Conservation (phyloP, 2,329 filamentous ascomycete species). For the Pseudopithomyces maydicus region DNA sequence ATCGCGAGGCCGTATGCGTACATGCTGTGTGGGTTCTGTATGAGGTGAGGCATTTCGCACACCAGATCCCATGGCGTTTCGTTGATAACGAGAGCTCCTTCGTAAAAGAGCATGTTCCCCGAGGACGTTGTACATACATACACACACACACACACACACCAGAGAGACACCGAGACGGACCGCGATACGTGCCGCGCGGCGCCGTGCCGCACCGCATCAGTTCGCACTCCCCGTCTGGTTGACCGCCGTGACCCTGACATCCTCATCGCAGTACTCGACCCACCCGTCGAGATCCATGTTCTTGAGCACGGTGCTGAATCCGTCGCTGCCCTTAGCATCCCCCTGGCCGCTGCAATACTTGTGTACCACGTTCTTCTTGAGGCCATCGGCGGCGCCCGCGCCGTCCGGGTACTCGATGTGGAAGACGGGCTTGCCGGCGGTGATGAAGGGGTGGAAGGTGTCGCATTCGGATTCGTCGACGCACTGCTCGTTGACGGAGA, state of each 20-base stretch:
- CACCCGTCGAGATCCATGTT: slow-evolving; percentile 67
- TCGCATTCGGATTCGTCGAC: slow-evolving; percentile 64
- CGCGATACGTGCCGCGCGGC: too few relatives aligned
- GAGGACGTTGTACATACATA: too few relatives aligned
- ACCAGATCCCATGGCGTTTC: too few relatives aligned
- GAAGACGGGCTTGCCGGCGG: slow-evolving; percentile 70
- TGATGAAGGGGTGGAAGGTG: slow-evolving; percentile 62
- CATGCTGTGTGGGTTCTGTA: too few relatives aligned
- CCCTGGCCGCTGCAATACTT: slow-evolving; percentile 50
- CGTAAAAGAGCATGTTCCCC: too few relatives aligned
- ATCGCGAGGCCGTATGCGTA: too few relatives aligned
- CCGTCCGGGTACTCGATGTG: slow-evolving; percentile 72
- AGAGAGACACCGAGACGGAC: too few relatives aligned
- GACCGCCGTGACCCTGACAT: slow-evolving; percentile 27
- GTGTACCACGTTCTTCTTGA: slow-evolving; percentile 34
- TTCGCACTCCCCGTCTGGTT: slow-evolving; percentile 18
- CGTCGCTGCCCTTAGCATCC: slow-evolving; percentile 48
- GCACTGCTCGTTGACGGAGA: slow-evolving; percentile 74
- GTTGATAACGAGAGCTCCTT: too few relatives aligned
- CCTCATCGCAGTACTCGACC: slow-evolving; percentile 60
- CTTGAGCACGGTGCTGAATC: slow-evolving; percentile 70
- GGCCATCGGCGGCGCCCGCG: slow-evolving; percentile 40
- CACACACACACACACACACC: too few relatives aligned
- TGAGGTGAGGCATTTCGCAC: too few relatives aligned
- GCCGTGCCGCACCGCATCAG: too few relatives aligned